A percentile compares a stretch with the other conserved stretches of the same genome.
Conservation (phyloP, 306 rosid species). For the Ormosia semicastrata region DNA sequence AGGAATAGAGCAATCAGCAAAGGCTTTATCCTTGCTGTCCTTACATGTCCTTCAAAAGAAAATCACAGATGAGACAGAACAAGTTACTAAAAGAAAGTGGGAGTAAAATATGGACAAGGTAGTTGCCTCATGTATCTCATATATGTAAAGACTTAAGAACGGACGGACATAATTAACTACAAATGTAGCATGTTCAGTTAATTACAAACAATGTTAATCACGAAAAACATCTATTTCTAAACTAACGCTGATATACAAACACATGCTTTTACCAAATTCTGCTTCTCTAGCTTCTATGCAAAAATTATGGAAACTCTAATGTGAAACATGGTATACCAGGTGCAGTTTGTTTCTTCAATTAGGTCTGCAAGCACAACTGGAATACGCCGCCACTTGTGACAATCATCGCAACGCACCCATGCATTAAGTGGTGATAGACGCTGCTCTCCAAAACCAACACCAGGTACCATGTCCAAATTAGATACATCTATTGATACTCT, state of each 20-base stretch:
- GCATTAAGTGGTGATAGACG: constrained; percentile 61
- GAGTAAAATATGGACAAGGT: background rate
- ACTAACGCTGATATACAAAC: constrained; percentile 13
- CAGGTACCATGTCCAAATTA: constrained; percentile 40
- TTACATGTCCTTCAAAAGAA: constrained; percentile 75
- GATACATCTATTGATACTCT: constrained; percentile 34
- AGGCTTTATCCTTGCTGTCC: constrained; percentile 68
- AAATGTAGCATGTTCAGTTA: background rate
- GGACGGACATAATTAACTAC: background rate
- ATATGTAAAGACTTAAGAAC: background rate
- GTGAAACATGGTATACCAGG: constrained; percentile 61
- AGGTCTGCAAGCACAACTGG: constrained; percentile 77
- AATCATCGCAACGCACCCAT: constrained; percentile 95
- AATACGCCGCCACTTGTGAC: constrained; percentile 96
- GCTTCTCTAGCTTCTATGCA: constrained; percentile 13
- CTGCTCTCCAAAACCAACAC: constrained; percentile 52
- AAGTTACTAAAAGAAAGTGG: constrained; percentile 13
- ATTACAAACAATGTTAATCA: background rate
- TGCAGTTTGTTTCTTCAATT: constrained; percentile 77
- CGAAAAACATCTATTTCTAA: background rate
- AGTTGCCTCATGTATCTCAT: background rate
- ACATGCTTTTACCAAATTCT: constrained; percentile 15
- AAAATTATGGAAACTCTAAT: background rate
- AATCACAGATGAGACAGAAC: constrained; percentile 19
- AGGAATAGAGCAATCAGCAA: constrained; percentile 75